phyloP scores from a whole-genome alignment of 306 rosid genomes.

The Alnus rubra region DNA sequence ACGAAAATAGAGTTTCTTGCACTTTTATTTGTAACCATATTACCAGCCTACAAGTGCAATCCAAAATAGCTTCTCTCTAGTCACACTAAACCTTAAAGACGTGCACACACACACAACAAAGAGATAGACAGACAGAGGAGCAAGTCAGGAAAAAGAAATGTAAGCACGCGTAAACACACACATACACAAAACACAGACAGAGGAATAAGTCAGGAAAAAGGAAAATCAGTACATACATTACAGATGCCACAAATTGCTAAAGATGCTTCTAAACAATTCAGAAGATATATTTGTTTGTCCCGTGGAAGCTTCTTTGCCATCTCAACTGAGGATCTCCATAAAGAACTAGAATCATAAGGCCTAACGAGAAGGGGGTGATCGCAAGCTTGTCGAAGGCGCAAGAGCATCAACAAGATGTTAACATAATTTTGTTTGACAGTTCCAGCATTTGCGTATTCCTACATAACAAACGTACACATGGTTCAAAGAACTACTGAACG shows the following conservation, averaged over 20 bases:
- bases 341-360: conserved; percentile 64
- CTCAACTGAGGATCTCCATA: conserved; percentile 79
- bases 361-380: conserved; percentile 94
- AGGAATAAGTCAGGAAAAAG: not conserved
- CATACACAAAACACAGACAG: not conserved
- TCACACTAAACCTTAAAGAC: not conserved
- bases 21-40: too few species aligned
- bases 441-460: conserved; percentile 98
- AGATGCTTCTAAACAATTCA: conserved; percentile 78
- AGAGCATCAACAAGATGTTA: conserved; percentile 90
- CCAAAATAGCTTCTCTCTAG: too few species aligned
- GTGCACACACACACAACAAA: too few species aligned
- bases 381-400: conserved; percentile 99
- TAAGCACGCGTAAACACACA: conserved; percentile 11
- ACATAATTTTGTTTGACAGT: conserved; percentile 99
- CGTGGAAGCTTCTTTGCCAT: conserved; percentile 76
- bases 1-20: too few species aligned
- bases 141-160: not conserved
- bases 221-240: conserved; percentile 57
- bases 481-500: not conserved
- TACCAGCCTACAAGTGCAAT: too few species aligned
- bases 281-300: conserved; percentile 57
- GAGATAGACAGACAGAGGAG: too few species aligned
- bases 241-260: conserved; percentile 91
- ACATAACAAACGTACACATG: conserved; percentile 17